Evolutionary conservation across 306 rosid genomes (phyloP).

Genomic region (Gastrolobium villosum): DNA sequence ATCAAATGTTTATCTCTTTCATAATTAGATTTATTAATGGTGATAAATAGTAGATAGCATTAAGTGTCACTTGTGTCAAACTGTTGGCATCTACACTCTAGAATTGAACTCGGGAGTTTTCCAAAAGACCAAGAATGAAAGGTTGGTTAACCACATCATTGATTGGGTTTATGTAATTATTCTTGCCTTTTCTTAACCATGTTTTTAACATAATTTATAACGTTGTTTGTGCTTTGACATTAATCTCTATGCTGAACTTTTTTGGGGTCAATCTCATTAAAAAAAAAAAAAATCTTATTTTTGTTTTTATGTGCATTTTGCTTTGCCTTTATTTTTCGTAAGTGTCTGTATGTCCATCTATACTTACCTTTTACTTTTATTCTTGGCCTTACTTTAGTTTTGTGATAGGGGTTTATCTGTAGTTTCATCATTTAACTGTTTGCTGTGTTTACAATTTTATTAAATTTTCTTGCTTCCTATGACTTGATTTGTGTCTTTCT

Average conservation of each 20-base stretch:
- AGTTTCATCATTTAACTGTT: background rate
- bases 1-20: no score
- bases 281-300: background rate
- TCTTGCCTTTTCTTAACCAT: slow-evolving; percentile 8
- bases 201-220: slow-evolving; percentile 12
- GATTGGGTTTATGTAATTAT: background rate
- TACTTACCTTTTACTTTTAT: no score
- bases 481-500: background rate
- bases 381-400: no score
- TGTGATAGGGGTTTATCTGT: no score
- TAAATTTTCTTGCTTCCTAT: background rate
- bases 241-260: slow-evolving; percentile 11
- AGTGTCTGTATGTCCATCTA: background rate
- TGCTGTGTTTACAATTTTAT: background rate
- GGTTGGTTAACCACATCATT: no score
- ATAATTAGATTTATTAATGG: no score
- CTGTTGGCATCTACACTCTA: no score
- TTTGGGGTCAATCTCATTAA: background rate
- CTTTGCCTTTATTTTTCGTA: slow-evolving; percentile 36
- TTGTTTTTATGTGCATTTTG: background rate
- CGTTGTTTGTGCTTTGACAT: slow-evolving; percentile 4
- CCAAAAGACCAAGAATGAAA: background rate
- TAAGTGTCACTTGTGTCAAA: no score
- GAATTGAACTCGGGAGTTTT: no score
- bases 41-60: no score